A percentile compares a stretch with the other conserved stretches of the same genome.
phyloP scores from a whole-genome alignment of 78 protist genomes.

The Dictyostelium citrinum region DNA sequence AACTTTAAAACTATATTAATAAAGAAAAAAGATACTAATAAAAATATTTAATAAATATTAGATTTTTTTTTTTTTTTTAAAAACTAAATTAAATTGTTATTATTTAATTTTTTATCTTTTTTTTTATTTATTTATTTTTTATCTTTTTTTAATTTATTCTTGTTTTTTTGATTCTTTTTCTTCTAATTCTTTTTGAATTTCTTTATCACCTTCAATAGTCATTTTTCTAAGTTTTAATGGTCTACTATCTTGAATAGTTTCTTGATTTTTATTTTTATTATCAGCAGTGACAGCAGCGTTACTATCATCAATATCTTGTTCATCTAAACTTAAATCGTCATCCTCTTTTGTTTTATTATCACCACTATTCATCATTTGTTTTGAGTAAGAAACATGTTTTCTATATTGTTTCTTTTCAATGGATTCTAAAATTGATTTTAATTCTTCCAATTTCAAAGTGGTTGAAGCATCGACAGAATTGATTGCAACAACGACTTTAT shows the following conservation, averaged over 20 bases:
- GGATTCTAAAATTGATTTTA: background rate
- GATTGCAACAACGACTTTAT: background rate
- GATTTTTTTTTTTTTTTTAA: background rate
- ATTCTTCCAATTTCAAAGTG: background rate
- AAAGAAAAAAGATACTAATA: too few relatives aligned
- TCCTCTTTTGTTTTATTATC: constrained; percentile 14
- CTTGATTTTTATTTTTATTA: background rate
- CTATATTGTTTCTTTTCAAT: constrained; percentile 25
- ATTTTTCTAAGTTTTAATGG: constrained; percentile 64
- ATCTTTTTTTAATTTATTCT: background rate
- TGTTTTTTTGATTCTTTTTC: constrained; percentile 3
- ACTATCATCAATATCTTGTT: constrained; percentile 7
- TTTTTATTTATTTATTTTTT: background rate
- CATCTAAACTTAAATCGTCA: constrained; percentile 1
- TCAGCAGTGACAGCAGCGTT: background rate
- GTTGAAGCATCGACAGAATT: background rate
- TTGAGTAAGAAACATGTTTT: constrained; percentile 1
- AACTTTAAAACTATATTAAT: too few relatives aligned
- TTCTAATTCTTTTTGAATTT: constrained; percentile 12
- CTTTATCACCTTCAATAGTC: constrained; percentile 65
- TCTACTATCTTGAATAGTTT: background rate
- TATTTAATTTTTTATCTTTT: background rate
- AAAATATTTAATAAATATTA: too few relatives aligned
- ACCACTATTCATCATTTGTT: background rate
- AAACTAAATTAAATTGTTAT: background rate